A percentile compares a stretch with the other conserved stretches of the same genome.
Evolutionary conservation across 768 basidiomycete species (phyloP).

Genomic region (Suillus clintonianus): DNA sequence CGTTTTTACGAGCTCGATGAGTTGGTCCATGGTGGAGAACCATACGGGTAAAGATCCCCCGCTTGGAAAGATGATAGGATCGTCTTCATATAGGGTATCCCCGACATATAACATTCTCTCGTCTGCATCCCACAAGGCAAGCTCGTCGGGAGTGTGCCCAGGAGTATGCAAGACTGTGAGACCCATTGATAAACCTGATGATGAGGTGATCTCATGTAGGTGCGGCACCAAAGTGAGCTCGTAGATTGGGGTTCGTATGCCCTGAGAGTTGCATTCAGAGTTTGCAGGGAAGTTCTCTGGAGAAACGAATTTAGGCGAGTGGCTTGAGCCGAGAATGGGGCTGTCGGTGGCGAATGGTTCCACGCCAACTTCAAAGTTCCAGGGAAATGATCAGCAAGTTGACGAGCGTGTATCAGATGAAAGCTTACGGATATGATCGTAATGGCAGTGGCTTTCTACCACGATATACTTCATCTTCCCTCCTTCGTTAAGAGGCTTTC

Average conservation of each 20-base stretch:
- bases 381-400: background rate
- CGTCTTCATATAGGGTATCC: conserved; percentile 57
- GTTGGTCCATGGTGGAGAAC: conserved; percentile 44
- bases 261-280: conserved; percentile 46
- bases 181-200: conserved; percentile 28
- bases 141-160: conserved; percentile 59
- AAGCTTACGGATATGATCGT: conserved; percentile 57
- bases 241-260: conserved; percentile 47
- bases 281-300: conserved; percentile 42
- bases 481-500: conserved; percentile 44
- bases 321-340: conserved; percentile 48
- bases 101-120: conserved; percentile 60
- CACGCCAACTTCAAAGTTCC: conserved; percentile 40
- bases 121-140: conserved; percentile 51
- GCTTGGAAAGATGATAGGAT: conserved; percentile 54
- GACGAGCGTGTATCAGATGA: background rate
- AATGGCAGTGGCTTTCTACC: conserved; percentile 56
- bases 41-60: conserved; percentile 55
- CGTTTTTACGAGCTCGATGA: conserved; percentile 43
- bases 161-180: conserved; percentile 54
- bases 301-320: conserved; percentile 47
- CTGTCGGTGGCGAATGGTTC: conserved; percentile 53
- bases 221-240: conserved; percentile 48
- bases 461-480: conserved; percentile 47
- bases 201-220: conserved; percentile 31